Percentiles rank a stretch among this genome's conserved stretches.
Evolutionary conservation across 1,284 basidiomycete species (phyloP).

Genomic region (Cryptococcus sp.): DNA sequence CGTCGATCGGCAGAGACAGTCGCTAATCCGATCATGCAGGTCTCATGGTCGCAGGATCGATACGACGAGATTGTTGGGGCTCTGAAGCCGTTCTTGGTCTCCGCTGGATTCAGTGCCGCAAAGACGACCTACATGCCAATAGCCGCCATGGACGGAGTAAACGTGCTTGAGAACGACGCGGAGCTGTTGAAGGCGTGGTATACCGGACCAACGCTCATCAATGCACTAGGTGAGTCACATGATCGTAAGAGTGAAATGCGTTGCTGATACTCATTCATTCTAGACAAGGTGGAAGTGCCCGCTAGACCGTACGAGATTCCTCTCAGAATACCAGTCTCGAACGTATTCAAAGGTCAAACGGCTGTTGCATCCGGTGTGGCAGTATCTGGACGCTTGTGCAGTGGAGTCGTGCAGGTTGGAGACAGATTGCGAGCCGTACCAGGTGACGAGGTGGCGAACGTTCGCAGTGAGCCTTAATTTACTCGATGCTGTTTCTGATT

Average conservation of each 20-base stretch:
- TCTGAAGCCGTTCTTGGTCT: conserved; percentile 77
- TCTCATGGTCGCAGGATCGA: conserved; percentile 76
- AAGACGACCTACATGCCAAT: conserved; percentile 87
- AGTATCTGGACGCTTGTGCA: conserved; percentile 82
- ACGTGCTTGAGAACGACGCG: conserved; percentile 62
- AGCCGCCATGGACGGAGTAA: conserved; percentile 86
- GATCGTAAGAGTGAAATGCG: neutral
- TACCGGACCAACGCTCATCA: conserved; percentile 77
- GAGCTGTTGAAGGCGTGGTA: conserved; percentile 70
- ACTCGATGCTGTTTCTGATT: neutral
- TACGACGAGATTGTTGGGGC: conserved; percentile 80
- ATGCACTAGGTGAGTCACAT: conserved; percentile 68
- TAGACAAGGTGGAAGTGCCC: conserved; percentile 81
- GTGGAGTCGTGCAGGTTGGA: conserved; percentile 88
- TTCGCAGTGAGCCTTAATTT: conserved; percentile 65
- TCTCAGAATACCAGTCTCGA: conserved; percentile 85
- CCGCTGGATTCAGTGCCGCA: conserved; percentile 78
- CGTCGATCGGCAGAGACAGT: neutral
- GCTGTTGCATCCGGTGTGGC: conserved; percentile 70
- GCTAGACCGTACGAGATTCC: conserved; percentile 73
- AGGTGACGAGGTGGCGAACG: conserved; percentile 83
- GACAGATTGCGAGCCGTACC: conserved; percentile 84
- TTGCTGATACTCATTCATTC: neutral
- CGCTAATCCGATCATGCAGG: conserved; percentile 57
- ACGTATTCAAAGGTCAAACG: conserved; percentile 88